Evolutionary conservation across 1,139 yeast genomes (phyloP), one percentile per base, ranked within the genome.

Genomic region (Zygoascus hellenicus): DNA sequence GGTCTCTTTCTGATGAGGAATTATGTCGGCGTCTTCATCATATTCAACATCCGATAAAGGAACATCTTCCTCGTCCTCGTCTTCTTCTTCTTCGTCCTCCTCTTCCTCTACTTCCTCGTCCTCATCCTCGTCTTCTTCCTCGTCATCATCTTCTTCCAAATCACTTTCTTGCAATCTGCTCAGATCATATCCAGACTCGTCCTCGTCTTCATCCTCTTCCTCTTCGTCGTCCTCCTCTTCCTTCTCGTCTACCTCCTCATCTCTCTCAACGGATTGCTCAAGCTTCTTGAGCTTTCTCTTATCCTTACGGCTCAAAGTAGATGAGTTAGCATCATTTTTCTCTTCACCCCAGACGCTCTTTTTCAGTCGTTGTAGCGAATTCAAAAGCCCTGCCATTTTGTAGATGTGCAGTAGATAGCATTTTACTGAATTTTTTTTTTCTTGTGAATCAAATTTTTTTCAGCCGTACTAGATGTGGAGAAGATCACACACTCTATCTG

Each of bases 1-100:
- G 16, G 97, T 90, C 46, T 88, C 76, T 65, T 89, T 89, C 51
- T 94, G 89, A 68, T 84, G 81, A 45, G 98, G 97, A 29, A 90
- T 85, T 34, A 85, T 77, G 62, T 88, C 96, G 13, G 94, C 94
- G 60, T 87, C 95, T 3, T 86, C 83, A 59, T 84, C 95, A 40
- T 82, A 68, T 60, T 85, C 95, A 36, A 81, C 94, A 50, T 80
- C 84, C 0, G 81, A 77, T 46, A 80, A 71, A n/a, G 70, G 60
- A 34, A 67, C 55, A 39, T 65, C 70, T 42, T 81, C 79, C 19
- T 78, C 74, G 46, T 77, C 83, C 52, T 76, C 80, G 43, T 68
- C 75, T 22, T 65, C 70, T 11, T 63, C 66, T 7, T 61, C 70
- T 7, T 62, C 60, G 2, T 56, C 63, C 3, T 60, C 62, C 1